phyloP scores from a whole-genome alignment of 805 yeast genomes.

The Brettanomyces bruxellensis region DNA sequence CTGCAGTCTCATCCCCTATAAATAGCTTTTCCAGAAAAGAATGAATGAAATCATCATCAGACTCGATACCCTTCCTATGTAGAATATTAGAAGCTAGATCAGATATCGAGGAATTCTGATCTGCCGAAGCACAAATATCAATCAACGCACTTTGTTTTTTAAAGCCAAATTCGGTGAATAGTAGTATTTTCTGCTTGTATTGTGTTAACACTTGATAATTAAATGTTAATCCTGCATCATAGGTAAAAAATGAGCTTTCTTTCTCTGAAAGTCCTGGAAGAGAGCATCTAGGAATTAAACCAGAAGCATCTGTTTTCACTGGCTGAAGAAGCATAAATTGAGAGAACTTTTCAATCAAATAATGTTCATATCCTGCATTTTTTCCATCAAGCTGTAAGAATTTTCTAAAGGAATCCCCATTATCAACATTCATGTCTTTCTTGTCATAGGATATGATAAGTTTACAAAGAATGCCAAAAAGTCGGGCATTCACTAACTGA shows the following conservation, averaged over 20 bases:
- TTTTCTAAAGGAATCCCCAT: constrained; percentile 27
- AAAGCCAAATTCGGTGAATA: constrained; percentile 36
- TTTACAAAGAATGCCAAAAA: constrained; percentile 53
- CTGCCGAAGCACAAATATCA: constrained; percentile 55
- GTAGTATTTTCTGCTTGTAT: constrained; percentile 32
- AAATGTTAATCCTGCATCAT: constrained; percentile 57
- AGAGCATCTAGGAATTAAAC: constrained; percentile 32
- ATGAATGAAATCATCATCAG: constrained; percentile 40
- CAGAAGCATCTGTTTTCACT: constrained; percentile 25
- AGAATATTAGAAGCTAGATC: constrained; percentile 44
- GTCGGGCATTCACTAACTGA: constrained; percentile 34
- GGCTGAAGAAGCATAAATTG: constrained; percentile 53
- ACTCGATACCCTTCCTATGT: constrained; percentile 41
- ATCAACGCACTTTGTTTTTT: constrained; percentile 27
- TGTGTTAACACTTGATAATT: constrained; percentile 36
- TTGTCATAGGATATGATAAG: constrained; percentile 39
- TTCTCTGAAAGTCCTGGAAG: constrained; percentile 57
- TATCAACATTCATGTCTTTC: constrained; percentile 38
- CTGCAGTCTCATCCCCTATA: constrained; percentile 34
- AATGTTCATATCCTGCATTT: constrained; percentile 31
- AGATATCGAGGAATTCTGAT: constrained; percentile 44
- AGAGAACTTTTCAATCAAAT: constrained; percentile 38
- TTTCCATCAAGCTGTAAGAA: constrained; percentile 28
- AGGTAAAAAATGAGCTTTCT: constrained; percentile 56
- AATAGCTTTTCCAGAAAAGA: constrained; percentile 38